These are phyloP conservation scores for Ambispora gerdemannii DNA, from an alignment of 192 early-diverging fungal genomes.

Conservation along the genomic window DNA sequence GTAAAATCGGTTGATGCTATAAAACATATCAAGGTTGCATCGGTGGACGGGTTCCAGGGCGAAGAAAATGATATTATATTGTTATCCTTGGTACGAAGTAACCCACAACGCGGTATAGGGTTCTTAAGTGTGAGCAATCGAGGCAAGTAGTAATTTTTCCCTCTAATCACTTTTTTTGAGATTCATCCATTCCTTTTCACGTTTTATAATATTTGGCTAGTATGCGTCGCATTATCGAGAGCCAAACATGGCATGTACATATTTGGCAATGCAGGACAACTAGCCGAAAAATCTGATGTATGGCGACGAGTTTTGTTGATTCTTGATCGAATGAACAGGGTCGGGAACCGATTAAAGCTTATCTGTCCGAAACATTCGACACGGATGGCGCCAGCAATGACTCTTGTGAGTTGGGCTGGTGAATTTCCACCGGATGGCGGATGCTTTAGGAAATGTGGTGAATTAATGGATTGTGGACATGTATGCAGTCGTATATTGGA, in stretches of 20 bases:
- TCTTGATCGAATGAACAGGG: neutral
- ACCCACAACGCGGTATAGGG: conserved; percentile 77
- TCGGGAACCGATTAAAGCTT: neutral
- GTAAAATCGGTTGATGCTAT: conserved; percentile 4
- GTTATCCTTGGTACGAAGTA: conserved; percentile 89
- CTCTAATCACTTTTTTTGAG: neutral
- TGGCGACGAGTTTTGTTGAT: conserved; percentile 33
- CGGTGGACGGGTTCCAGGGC: conserved; percentile 96
- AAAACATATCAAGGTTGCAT: conserved; percentile 83
- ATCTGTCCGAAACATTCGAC: conserved; percentile 19
- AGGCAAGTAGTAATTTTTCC: neutral
- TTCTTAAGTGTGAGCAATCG: conserved; percentile 70
- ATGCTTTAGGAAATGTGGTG: conserved; percentile 6
- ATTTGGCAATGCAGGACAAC: conserved; percentile 49
- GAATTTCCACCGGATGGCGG: conserved; percentile 19
- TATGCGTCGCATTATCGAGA: conserved; percentile 54
- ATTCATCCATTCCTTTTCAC: neutral
- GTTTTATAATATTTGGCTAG: conserved; percentile 2
- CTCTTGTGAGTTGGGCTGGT: neutral
- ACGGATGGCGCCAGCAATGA: neutral
- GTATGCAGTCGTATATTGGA: neutral
- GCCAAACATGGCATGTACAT: conserved; percentile 61
- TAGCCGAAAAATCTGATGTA: conserved; percentile 42
- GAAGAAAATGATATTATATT: conserved; percentile 99
- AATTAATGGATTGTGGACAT: conserved; percentile 13